Percentiles rank a stretch among this genome's conserved stretches.
These are phyloP conservation scores for Erodium maritimum DNA, from an alignment of 345 rosid species.

Conservation along the genomic window DNA sequence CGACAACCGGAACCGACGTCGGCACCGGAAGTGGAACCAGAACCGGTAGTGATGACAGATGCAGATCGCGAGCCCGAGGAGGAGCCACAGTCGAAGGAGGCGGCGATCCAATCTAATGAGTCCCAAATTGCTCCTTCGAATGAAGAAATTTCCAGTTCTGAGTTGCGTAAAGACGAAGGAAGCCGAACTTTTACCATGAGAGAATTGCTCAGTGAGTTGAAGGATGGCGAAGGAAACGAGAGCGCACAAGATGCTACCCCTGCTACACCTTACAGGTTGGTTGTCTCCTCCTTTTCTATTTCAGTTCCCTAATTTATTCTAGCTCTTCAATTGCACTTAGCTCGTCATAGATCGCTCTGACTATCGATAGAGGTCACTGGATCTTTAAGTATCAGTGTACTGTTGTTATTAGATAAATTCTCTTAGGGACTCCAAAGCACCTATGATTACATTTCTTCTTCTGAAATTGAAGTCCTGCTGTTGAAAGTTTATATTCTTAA, in stretches of 20 bases:
- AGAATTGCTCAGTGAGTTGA: constrained; percentile 64
- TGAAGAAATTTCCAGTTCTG: constrained; percentile 40
- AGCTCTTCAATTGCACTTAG: not conserved
- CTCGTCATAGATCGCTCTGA: not conserved
- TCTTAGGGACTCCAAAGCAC: too few species aligned
- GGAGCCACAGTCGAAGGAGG: not conserved
- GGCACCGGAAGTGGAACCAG: not conserved
- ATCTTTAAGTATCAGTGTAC: constrained; percentile 8
- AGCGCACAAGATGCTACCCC: constrained; percentile 12
- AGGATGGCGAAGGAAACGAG: constrained; percentile 58
- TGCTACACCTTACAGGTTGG: constrained; percentile 65
- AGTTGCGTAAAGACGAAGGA: too few species aligned
- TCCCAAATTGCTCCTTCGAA: constrained; percentile 12
- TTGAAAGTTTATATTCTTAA: too few species aligned
- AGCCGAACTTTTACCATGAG: constrained; percentile 81
- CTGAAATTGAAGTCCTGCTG: too few species aligned
- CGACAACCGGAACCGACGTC: not conserved
- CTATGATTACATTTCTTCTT: too few species aligned
- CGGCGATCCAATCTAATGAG: constrained; percentile 20
- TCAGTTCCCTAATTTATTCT: not conserved
- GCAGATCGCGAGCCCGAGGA: not conserved
- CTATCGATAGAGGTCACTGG: constrained; percentile 16
- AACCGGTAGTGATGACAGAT: not conserved
- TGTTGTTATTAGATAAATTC: too few species aligned
- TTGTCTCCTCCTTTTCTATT: constrained; percentile 3